Evolutionary conservation across 2,329 filamentous ascomycete species (phyloP).

Genomic region (Paraphaeosphaeria sporulosa): DNA sequence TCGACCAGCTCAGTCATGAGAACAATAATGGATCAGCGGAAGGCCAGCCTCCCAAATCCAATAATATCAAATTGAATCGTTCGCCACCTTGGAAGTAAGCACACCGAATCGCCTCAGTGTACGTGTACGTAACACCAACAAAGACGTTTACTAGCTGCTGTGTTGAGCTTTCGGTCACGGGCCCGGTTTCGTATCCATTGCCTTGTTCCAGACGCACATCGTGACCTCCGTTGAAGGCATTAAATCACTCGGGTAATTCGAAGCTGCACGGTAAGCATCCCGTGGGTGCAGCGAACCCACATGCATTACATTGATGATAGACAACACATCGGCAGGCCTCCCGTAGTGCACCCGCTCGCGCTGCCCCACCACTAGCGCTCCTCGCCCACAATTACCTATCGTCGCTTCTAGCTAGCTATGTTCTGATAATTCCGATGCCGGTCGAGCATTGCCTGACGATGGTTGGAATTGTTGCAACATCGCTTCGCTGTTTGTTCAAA

Average conservation of each 20-base stretch:
- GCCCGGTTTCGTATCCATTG: not conserved
- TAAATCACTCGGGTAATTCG: not conserved
- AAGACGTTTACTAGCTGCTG: not conserved
- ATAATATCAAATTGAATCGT: not conserved
- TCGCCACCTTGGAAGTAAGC: not conserved
- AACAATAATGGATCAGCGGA: not conserved
- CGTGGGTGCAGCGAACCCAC: not conserved
- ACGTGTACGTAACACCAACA: not conserved
- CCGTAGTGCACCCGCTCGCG: not conserved
- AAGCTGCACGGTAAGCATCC: not conserved
- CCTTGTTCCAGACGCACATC: not conserved
- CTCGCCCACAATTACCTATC: not conserved
- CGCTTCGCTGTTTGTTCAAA: not conserved
- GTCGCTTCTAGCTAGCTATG: not conserved
- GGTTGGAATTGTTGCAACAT: not conserved
- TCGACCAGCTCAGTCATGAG: constrained; percentile 23
- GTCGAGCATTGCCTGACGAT: constrained; percentile 1
- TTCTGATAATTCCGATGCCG: constrained; percentile 12
- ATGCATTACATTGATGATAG: not conserved
- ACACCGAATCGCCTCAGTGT: not conserved
- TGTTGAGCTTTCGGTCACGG: not conserved
- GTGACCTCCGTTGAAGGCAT: not conserved
- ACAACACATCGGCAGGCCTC: not conserved
- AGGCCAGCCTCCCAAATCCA: not conserved
- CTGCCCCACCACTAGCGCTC: constrained; percentile 12